Conservation (phyloP, 495 filamentous ascomycete genomes). For the Penicillium pulvis region DNA sequence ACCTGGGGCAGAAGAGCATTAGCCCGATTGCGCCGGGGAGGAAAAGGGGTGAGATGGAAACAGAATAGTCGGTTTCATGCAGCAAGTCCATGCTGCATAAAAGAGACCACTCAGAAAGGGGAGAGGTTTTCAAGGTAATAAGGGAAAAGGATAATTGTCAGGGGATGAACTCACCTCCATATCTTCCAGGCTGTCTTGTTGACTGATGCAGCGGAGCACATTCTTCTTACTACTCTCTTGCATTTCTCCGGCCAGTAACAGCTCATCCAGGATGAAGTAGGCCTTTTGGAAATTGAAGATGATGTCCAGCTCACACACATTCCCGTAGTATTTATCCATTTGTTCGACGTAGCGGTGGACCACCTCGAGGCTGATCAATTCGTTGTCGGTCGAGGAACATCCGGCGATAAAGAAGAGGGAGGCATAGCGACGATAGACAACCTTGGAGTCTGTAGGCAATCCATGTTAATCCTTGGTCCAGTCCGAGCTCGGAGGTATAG, state of each 20-base stretch:
- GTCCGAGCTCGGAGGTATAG: constrained; percentile 8
- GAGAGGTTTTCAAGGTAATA: neutral
- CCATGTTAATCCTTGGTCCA: constrained; percentile 8
- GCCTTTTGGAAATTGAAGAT: constrained; percentile 99
- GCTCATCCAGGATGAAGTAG: constrained; percentile 97
- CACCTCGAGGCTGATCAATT: constrained; percentile 96
- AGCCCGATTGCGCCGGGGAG: constrained; percentile 44
- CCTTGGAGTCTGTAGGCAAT: constrained; percentile 75
- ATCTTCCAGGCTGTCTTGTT: constrained; percentile 93
- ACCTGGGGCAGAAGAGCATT: constrained; percentile 69
- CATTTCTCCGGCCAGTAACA: constrained; percentile 93
- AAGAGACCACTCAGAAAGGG: neutral
- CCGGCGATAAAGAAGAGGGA: constrained; percentile 99
- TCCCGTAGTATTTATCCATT: constrained; percentile 99
- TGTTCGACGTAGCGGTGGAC: constrained; percentile 99
- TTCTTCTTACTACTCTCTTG: constrained; percentile 99
- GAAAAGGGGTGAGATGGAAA: constrained; percentile 3
- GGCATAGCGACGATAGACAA: constrained; percentile 97
- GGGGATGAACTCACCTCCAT: constrained; percentile 81
- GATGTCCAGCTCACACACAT: constrained; percentile 98
- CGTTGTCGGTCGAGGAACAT: constrained; percentile 92
- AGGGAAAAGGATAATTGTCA: constrained; percentile 4
- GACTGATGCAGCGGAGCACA: constrained; percentile 88
- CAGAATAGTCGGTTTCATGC: constrained; percentile 1
- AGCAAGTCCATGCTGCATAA: neutral